Percentiles rank a stretch among this genome's conserved stretches.
phyloP scores from a whole-genome alignment of 345 rosid genomes.

The Syzygium oleosum region DNA sequence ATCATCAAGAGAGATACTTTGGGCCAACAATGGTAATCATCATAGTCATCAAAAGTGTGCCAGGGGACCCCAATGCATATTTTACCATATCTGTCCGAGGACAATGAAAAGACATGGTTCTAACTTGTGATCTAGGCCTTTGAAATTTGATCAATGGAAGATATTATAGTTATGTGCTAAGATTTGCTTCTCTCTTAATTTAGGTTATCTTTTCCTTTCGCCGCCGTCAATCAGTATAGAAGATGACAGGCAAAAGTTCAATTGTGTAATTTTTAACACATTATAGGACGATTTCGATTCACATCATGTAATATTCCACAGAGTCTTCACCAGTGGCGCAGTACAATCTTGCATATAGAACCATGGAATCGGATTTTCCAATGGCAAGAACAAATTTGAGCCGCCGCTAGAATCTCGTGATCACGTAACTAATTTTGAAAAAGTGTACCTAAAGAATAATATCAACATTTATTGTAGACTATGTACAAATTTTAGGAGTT shows the following conservation, averaged over 20 bases:
- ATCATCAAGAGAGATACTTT: not conserved
- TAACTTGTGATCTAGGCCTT: not conserved
- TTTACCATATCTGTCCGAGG: not conserved
- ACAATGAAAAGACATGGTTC: not conserved
- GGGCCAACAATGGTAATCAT: not conserved
- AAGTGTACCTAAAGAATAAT: not conserved
- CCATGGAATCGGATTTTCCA: not conserved
- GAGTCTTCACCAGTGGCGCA: not conserved
- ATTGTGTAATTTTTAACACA: accelerated
- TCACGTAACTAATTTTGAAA: not conserved
- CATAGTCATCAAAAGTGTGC: not conserved
- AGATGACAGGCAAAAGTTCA: not conserved
- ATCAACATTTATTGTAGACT: not conserved
- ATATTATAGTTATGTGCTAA: not conserved
- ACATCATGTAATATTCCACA: not conserved
- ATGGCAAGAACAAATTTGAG: not conserved
- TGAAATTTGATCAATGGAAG: not conserved
- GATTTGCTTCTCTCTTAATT: not conserved
- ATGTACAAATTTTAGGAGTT: not conserved
- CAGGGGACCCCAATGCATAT: not conserved
- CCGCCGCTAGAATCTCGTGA: not conserved
- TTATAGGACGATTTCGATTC: not conserved
- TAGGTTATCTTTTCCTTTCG: not conserved
- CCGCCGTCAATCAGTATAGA: not conserved
- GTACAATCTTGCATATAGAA: not conserved